These are phyloP conservation scores for Ilyonectria mors-panacis DNA, from an alignment of 2,329 filamentous ascomycete species.

Conservation along the genomic window DNA sequence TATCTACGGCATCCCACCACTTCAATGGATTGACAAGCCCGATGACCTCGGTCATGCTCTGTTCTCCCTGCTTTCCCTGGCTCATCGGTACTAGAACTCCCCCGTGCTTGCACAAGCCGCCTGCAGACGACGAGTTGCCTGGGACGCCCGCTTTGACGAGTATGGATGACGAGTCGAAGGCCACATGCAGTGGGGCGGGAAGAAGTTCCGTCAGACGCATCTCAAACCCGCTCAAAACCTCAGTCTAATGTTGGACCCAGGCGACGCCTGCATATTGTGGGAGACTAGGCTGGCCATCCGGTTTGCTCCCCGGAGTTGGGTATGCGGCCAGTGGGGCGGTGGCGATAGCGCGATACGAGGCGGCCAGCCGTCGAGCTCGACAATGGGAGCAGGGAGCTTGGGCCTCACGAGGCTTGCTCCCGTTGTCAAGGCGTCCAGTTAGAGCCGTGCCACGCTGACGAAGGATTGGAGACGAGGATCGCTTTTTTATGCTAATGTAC, in stretches of 20 bases:
- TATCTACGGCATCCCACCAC: not conserved
- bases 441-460: slow-evolving; percentile 11
- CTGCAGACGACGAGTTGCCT: not conserved
- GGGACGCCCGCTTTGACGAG: not conserved
- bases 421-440: slow-evolving; percentile 21
- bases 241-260: slow-evolving; percentile 22
- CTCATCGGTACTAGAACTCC: not conserved
- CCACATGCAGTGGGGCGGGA: slow-evolving; percentile 36
- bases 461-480: slow-evolving; percentile 20
- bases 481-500: slow-evolving; percentile 33
- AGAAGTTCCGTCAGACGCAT: slow-evolving; percentile 35
- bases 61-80: not conserved
- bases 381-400: slow-evolving; percentile 39
- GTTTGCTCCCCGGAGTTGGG: slow-evolving; percentile 38
- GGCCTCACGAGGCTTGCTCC: slow-evolving; percentile 29
- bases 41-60: not conserved
- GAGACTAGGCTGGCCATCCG: slow-evolving; percentile 20
- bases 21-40: not conserved
- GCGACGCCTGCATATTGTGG: slow-evolving; percentile 10
- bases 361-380: slow-evolving; percentile 28
- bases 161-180: slow-evolving; percentile 42
- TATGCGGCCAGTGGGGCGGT: slow-evolving; percentile 20
- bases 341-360: slow-evolving; percentile 33
- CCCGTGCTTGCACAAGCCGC: not conserved
- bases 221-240: slow-evolving; percentile 24